phyloP scores from a whole-genome alignment of 768 basidiomycete species.

The Lentinula guzmanii region DNA sequence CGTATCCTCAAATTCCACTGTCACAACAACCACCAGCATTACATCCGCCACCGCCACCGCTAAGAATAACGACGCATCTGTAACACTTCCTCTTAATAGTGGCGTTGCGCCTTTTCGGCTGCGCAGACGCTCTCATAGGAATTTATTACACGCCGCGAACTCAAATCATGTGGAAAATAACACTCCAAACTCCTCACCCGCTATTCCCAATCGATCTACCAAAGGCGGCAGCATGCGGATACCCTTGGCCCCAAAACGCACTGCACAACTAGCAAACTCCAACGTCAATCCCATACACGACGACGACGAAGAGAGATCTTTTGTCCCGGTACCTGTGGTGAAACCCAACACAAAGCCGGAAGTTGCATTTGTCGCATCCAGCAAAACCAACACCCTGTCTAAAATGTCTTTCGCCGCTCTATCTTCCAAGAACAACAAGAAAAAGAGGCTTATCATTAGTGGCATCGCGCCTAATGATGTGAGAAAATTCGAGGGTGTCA shows the following conservation, averaged over 20 bases:
- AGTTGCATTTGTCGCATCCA: conserved; percentile 26
- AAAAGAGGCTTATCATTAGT: conserved; percentile 63
- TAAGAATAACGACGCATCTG: conserved; percentile 33
- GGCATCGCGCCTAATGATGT: conserved; percentile 59
- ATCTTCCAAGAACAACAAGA: conserved; percentile 42
- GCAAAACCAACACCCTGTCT: conserved; percentile 21
- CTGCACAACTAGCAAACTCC: conserved; percentile 15
- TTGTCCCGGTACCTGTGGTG: neutral
- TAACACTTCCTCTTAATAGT: conserved; percentile 26
- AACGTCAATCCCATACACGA: conserved; percentile 13
- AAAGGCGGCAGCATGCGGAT: conserved; percentile 13
- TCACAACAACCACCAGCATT: conserved; percentile 39
- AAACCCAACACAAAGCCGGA: conserved; percentile 18
- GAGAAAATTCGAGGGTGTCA: conserved; percentile 59
- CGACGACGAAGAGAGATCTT: conserved; percentile 23
- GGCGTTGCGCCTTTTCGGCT: conserved; percentile 32
- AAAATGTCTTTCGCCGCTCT: conserved; percentile 33
- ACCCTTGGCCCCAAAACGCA: conserved; percentile 26
- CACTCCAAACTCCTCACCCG: neutral
- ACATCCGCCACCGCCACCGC: conserved; percentile 45
- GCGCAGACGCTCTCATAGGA: conserved; percentile 24
- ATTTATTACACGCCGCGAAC: conserved; percentile 24
- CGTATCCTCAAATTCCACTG: conserved; percentile 50
- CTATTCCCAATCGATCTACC: neutral
- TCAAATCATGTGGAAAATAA: conserved; percentile 3